phyloP scores from a whole-genome alignment of 2,329 filamentous ascomycete species.

The Ophiostoma tasmaniense region DNA sequence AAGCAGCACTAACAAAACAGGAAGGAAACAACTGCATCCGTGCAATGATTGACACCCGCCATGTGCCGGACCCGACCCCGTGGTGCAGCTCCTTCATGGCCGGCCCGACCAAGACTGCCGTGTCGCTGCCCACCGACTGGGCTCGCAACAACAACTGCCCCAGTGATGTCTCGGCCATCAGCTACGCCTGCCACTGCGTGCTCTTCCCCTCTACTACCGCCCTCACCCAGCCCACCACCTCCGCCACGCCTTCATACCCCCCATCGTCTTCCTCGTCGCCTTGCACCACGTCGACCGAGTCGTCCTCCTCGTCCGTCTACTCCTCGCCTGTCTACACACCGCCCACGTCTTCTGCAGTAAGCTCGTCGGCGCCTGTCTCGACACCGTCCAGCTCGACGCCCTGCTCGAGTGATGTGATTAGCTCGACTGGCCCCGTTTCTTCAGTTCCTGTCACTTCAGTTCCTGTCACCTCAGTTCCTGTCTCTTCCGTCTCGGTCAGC shows the following conservation, averaged over 20 bases:
- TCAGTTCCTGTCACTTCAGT: background rate
- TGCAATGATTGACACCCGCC: constrained; percentile 12
- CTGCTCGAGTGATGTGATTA: background rate
- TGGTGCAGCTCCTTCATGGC: constrained; percentile 16
- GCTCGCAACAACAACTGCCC: constrained; percentile 13
- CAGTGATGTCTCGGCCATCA: constrained; percentile 4
- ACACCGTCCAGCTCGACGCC: background rate
- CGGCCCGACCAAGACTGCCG: background rate
- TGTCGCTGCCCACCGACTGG: constrained; percentile 14
- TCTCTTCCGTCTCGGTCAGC: background rate
- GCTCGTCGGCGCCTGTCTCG: background rate
- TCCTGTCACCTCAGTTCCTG: background rate
- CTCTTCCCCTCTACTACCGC: background rate
- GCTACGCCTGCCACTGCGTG: constrained; percentile 17
- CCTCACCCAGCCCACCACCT: background rate
- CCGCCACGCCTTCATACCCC: background rate
- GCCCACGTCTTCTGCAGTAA: background rate
- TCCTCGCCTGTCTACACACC: background rate
- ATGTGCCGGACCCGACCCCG: constrained; percentile 5
- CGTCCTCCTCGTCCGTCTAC: background rate
- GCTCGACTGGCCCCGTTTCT: background rate
- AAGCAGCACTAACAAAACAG: constrained; percentile 7
- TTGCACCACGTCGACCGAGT: background rate
- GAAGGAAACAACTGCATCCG: constrained; percentile 17
- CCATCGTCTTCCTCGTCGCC: background rate